phyloP scores from a whole-genome alignment of 192 early-diverging fungal genomes.

The Phycomyces blakesleeanus region DNA sequence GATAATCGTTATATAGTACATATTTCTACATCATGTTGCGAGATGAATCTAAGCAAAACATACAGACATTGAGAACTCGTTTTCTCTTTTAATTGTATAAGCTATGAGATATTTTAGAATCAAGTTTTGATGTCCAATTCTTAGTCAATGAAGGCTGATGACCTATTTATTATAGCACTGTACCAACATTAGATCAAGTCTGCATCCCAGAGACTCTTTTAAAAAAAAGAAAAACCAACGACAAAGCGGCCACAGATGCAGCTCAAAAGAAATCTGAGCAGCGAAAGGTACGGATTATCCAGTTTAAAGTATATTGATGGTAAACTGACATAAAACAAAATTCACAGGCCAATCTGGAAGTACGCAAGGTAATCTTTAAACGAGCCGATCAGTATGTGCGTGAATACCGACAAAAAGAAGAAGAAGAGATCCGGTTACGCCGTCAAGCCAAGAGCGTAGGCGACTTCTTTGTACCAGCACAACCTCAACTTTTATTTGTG shows the following conservation, averaged over 20 bases:
- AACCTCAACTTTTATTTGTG: constrained; percentile 96
- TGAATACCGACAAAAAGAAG: constrained; percentile 91
- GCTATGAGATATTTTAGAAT: too few species aligned
- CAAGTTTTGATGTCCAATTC: too few species aligned
- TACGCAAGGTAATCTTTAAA: constrained; percentile 97
- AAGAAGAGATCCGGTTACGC: constrained; percentile 84
- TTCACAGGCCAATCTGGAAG: constrained; percentile 46
- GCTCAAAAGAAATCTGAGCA: constrained; percentile 44
- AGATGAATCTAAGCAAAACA: too few species aligned
- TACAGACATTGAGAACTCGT: too few species aligned
- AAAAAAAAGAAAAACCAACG: constrained; percentile 75
- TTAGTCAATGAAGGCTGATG: too few species aligned
- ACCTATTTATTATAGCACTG: constrained; percentile 25
- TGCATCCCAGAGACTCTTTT: constrained; percentile 79
- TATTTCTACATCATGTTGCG: too few species aligned
- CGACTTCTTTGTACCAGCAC: constrained; percentile 90
- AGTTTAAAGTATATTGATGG: neutral
- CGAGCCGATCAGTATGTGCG: constrained; percentile 98
- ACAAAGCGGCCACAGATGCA: constrained; percentile 61
- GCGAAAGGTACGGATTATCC: constrained; percentile 41
- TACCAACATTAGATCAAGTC: constrained; percentile 60
- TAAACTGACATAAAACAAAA: neutral
- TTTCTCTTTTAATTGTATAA: too few species aligned
- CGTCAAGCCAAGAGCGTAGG: constrained; percentile 88
- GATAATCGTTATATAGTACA: too few species aligned